These are phyloP conservation scores for Eucalyptus virginea DNA, from an alignment of 345 rosid species.

Conservation along the genomic window DNA sequence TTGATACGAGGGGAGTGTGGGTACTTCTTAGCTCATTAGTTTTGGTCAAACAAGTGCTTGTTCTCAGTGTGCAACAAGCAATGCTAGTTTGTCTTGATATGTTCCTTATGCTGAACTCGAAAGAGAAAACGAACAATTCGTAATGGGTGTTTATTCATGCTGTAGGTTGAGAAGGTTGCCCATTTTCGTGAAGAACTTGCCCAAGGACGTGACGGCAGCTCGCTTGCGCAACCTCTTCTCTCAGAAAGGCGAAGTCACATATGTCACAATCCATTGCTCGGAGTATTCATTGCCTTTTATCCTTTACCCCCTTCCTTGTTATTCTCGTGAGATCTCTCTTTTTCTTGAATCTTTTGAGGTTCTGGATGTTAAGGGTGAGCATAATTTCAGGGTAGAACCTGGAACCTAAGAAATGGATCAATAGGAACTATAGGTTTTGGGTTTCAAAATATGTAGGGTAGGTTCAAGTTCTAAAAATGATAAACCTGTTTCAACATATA, in stretches of 20 bases:
- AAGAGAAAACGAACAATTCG: not conserved
- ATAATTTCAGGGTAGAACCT: too few species aligned
- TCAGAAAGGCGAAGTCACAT: not conserved
- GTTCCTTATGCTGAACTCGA: not conserved
- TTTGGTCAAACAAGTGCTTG: not conserved
- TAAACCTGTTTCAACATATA: fast-evolving
- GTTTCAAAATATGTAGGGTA: too few species aligned
- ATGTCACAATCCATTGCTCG: not conserved
- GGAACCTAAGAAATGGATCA: fast-evolving
- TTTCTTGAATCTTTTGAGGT: not conserved
- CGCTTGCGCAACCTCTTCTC: not conserved
- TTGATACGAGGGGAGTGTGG: too few species aligned
- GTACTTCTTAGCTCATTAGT: not conserved
- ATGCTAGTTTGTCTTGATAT: not conserved
- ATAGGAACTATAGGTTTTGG: too few species aligned
- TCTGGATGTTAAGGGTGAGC: too few species aligned
- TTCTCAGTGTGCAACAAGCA: not conserved
- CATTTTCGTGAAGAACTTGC: not conserved
- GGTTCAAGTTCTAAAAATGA: too few species aligned
- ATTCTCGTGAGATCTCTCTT: not conserved
- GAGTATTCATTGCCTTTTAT: not conserved
- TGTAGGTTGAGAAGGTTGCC: not conserved
- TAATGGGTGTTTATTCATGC: not conserved
- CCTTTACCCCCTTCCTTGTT: not conserved
- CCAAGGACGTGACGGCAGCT: not conserved